Evolutionary conservation across 805 yeast species (phyloP).

Genomic region (Scheffersomyces ergatensis): DNA sequence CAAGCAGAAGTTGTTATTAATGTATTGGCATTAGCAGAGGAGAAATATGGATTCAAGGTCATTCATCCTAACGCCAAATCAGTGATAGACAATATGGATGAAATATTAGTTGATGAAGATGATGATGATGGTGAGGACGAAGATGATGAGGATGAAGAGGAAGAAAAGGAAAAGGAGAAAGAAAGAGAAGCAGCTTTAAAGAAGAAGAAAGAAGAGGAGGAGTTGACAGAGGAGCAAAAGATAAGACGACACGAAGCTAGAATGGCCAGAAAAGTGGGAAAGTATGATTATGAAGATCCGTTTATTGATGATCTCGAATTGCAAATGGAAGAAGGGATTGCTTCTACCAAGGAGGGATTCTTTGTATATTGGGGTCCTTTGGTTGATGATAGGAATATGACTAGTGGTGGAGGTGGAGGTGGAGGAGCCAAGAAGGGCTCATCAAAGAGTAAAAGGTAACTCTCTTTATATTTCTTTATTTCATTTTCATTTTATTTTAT

Average conservation of each 20-base stretch:
- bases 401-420: too few relatives aligned
- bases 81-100: conserved; percentile 50
- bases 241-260: conserved; percentile 42
- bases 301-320: conserved; percentile 94
- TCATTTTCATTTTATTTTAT: too few relatives aligned
- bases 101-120: conserved; percentile 29
- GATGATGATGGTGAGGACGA: conserved; percentile 25
- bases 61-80: conserved; percentile 66
- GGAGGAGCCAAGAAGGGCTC: conserved; percentile 20
- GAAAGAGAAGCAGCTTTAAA: conserved; percentile 5
- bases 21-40: conserved; percentile 72
- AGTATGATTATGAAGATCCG: conserved; percentile 90
- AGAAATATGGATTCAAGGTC: conserved; percentile 76
- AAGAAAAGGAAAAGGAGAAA: conserved; percentile 3
- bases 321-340: conserved; percentile 89
- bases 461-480: too few relatives aligned
- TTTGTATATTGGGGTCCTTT: conserved; percentile 94
- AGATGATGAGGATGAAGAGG: conserved; percentile 19
- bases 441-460: conserved; percentile 22
- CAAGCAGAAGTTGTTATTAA: conserved; percentile 67
- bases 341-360: conserved; percentile 91
- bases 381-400: conserved; percentile 46
- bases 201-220: conserved; percentile 20
- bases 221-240: conserved; percentile 41
- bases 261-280: conserved; percentile 77